Evolutionary conservation across 352 stramenopile species (phyloP).

Genomic region (Pythium grandisporangium): DNA sequence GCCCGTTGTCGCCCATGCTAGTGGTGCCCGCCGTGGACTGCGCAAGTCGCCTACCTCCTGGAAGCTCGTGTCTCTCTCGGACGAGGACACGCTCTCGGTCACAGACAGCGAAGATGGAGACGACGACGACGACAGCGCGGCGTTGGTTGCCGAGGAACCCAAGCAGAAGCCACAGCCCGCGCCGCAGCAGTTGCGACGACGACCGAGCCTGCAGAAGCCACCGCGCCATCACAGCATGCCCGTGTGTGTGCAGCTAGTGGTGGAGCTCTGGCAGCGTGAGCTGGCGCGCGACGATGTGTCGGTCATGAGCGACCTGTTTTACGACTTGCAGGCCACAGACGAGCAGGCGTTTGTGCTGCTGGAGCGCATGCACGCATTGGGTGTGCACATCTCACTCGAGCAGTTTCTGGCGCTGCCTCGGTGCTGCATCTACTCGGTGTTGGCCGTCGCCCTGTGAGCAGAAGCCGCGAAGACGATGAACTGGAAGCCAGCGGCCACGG

Average conservation of each 20-base stretch:
- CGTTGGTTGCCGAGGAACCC: too few species aligned
- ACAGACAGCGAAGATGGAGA: constrained; percentile 39
- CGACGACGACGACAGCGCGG: constrained; percentile 1
- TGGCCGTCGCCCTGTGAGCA: constrained; percentile 52
- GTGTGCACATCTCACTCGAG: constrained; percentile 46
- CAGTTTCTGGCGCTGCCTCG: constrained; percentile 56
- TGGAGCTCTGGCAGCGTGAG: constrained; percentile 55
- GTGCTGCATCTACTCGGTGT: constrained; percentile 67
- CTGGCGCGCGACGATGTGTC: constrained; percentile 45
- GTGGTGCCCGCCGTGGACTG: constrained; percentile 13
- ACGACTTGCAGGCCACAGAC: constrained; percentile 48
- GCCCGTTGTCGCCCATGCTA: too few species aligned
- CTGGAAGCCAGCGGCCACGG: too few species aligned
- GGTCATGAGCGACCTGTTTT: constrained; percentile 57
- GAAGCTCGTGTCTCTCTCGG: constrained; percentile 23
- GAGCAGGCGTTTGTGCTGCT: constrained; percentile 48
- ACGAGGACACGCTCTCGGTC: constrained; percentile 26
- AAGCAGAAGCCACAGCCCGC: too few species aligned
- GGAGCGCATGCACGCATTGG: constrained; percentile 48
- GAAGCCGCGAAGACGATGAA: too few species aligned
- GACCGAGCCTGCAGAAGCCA: constrained; percentile 31
- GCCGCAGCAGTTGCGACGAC: constrained; percentile 10
- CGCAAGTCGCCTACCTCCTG: constrained; percentile 51
- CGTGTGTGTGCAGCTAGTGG: constrained; percentile 55
- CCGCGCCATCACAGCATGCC: constrained; percentile 55